These are phyloP conservation scores for Cymbopogon flexuosus DNA, from an alignment of 202 grass and related monocot species.

Conservation along the genomic window DNA sequence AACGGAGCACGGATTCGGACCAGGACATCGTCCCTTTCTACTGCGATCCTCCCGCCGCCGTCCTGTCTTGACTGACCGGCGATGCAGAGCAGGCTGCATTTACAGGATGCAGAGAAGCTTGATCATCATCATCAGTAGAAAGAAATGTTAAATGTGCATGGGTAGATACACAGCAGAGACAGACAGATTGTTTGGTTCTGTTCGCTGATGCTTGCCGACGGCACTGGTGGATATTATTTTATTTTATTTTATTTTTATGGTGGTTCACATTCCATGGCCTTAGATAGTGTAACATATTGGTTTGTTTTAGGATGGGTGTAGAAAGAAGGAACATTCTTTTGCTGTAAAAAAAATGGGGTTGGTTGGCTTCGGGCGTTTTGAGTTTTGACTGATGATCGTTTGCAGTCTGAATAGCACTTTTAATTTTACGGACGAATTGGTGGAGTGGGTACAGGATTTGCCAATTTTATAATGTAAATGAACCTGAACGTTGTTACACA, in stretches of 20 bases:
- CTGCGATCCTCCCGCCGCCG: constrained; percentile 32
- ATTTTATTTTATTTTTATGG: not conserved
- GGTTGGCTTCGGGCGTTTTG: not conserved
- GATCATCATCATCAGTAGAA: not conserved
- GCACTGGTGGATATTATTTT: not conserved
- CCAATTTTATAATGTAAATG: not conserved
- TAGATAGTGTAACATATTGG: constrained; percentile 10
- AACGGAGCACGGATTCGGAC: not conserved
- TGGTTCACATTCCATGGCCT: not conserved
- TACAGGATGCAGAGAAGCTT: not conserved
- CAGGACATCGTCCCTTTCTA: constrained; percentile 35
- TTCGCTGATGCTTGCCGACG: constrained; percentile 3
- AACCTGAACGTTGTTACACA: too few relatives aligned
- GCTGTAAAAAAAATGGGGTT: not conserved
- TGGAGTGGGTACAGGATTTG: not conserved
- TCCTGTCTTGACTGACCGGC: constrained; percentile 34
- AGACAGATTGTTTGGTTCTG: constrained; percentile 22
- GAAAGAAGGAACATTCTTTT: constrained; percentile 7
- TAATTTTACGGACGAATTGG: not conserved
- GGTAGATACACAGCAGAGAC: not conserved
- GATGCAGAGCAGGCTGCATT: not conserved
- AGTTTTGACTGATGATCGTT: not conserved
- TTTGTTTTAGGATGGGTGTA: constrained; percentile 6
- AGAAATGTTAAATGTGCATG: not conserved
- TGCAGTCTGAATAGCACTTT: not conserved